These are phyloP conservation scores for Candida frijolesensis DNA, from an alignment of 1,139 yeast species.

Conservation along the genomic window DNA sequence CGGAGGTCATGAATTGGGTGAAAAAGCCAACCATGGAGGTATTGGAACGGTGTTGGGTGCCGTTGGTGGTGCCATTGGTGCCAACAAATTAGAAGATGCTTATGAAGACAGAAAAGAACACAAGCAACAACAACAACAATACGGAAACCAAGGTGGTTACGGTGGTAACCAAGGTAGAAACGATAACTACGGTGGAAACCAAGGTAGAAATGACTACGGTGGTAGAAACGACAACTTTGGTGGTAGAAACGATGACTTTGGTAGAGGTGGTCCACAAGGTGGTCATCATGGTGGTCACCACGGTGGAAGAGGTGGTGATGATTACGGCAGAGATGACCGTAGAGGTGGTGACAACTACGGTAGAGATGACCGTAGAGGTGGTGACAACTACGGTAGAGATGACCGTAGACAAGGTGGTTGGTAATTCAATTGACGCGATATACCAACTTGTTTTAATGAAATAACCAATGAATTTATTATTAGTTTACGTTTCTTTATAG, in stretches of 20 bases:
- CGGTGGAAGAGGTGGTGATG: constrained; percentile 7
- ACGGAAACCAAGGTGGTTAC: constrained; percentile 9
- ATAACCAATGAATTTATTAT: not conserved
- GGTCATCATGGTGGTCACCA: not conserved
- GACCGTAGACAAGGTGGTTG: constrained; percentile 12
- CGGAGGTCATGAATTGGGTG: constrained; percentile 46
- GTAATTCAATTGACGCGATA: not conserved
- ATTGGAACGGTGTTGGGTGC: constrained; percentile 62
- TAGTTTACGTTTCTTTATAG: not conserved
- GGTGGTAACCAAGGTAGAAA: constrained; percentile 17
- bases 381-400: constrained; percentile 5
- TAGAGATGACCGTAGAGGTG: constrained; percentile 14
- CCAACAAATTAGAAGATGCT: constrained; percentile 53
- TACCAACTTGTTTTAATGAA: too few relatives aligned
- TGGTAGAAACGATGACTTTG: constrained; percentile 4
- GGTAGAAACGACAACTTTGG: constrained; percentile 13
- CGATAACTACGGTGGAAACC: constrained; percentile 12
- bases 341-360: constrained; percentile 13
- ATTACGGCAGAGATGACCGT: constrained; percentile 12
- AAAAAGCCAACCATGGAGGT: constrained; percentile 44
- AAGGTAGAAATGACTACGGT: constrained; percentile 1
- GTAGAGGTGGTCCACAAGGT: not conserved
- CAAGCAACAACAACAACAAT: constrained; percentile 14
- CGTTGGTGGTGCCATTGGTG: constrained; percentile 61
- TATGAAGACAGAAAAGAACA: constrained; percentile 22